These are phyloP conservation scores for Mortierella sp. DNA, from an alignment of 371 early-diverging fungal species.

Conservation along the genomic window DNA sequence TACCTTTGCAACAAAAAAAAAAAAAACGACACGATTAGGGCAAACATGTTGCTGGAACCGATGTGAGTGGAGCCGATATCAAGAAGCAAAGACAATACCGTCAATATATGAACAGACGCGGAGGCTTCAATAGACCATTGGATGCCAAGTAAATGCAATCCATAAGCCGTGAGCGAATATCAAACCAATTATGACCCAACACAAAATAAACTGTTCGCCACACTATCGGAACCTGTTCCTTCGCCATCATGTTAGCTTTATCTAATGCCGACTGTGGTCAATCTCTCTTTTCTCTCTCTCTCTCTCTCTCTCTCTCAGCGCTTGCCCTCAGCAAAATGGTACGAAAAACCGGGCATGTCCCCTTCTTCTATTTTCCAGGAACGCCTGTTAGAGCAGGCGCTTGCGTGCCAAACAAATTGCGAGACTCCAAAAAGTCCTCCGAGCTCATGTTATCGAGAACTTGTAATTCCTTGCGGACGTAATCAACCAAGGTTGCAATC, in stretches of 20 bases:
- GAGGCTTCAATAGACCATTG: conserved; percentile 80
- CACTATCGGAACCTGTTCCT: too few relatives aligned
- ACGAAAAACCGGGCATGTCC: neutral
- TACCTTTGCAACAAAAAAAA: too few relatives aligned
- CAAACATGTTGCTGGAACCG: conserved; percentile 74
- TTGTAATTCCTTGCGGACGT: conserved; percentile 72
- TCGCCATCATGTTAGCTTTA: too few relatives aligned
- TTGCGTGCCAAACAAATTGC: conserved; percentile 29
- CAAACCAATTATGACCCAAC: too few relatives aligned
- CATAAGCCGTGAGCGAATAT: too few relatives aligned
- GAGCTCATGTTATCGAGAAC: conserved; percentile 61
- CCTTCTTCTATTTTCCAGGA: conserved; percentile 38
- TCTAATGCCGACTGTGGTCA: too few relatives aligned
- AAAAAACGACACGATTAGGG: conserved; percentile 52
- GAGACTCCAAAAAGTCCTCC: conserved; percentile 51
- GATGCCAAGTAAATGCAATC: conserved; percentile 16
- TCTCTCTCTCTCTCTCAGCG: neutral
- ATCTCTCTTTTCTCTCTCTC: neutral
- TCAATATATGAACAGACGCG: conserved; percentile 95
- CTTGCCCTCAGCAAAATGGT: too few relatives aligned
- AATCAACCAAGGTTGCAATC: conserved; percentile 68
- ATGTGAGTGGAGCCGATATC: conserved; percentile 75
- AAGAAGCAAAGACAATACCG: conserved; percentile 85
- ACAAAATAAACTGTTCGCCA: too few relatives aligned
- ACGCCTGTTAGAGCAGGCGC: conserved; percentile 46